These are phyloP conservation scores for Volvariella volvacea DNA, from an alignment of 1,284 basidiomycete genomes.

Conservation along the genomic window DNA sequence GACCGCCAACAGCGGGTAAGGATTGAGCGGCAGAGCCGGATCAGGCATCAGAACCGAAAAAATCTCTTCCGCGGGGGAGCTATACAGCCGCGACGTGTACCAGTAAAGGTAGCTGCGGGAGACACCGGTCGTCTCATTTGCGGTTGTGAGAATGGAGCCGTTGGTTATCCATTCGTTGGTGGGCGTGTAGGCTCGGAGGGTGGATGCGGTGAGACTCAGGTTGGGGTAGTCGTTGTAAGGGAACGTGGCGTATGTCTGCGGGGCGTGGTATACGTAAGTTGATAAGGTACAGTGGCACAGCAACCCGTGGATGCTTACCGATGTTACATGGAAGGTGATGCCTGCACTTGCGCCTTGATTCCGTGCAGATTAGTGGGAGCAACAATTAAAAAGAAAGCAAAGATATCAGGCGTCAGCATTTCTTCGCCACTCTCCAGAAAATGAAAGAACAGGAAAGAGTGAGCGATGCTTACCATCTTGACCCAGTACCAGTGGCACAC, in stretches of 20 bases:
- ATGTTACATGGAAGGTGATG: slow-evolving; percentile 26
- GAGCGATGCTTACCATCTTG: slow-evolving; percentile 24
- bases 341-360: slow-evolving; percentile 28
- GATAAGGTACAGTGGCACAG: neutral
- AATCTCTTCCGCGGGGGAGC: slow-evolving; percentile 18
- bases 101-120: slow-evolving; percentile 24
- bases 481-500: slow-evolving; percentile 35
- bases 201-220: slow-evolving; percentile 22
- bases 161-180: slow-evolving; percentile 29
- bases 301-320: slow-evolving; percentile 19
- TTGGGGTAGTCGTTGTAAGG: slow-evolving; percentile 33
- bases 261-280: neutral
- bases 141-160: neutral
- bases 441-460: too few relatives aligned
- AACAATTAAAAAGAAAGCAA: neutral
- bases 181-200: slow-evolving; percentile 23
- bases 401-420: too few relatives aligned
- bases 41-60: slow-evolving; percentile 19
- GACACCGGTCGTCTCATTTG: slow-evolving; percentile 19
- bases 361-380: too few relatives aligned
- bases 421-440: too few relatives aligned
- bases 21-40: slow-evolving; percentile 7
- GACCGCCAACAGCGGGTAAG: slow-evolving; percentile 21
- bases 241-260: slow-evolving; percentile 31
- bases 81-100: slow-evolving; percentile 24